Evolutionary conservation across 1,284 basidiomycete genomes (phyloP).

Genomic region (Hypsizygus ulmarius): DNA sequence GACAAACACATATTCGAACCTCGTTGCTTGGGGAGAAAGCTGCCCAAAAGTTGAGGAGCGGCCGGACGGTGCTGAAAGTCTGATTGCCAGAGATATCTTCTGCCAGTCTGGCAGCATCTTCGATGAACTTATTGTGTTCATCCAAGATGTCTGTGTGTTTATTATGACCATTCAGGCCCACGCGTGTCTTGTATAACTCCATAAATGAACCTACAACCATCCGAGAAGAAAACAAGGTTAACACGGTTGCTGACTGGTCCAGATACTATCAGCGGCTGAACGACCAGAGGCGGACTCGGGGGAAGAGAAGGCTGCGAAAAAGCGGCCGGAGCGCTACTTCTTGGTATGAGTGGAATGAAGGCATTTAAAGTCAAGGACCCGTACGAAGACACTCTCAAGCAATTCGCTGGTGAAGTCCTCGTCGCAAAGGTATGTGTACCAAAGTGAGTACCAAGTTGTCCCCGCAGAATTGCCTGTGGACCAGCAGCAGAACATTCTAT

Average conservation of each 20-base stretch:
- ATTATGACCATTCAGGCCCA: neutral
- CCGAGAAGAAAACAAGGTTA: constrained; percentile 78
- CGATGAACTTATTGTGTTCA: constrained; percentile 66
- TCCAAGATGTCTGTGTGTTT: constrained; percentile 48
- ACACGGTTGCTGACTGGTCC: constrained; percentile 65
- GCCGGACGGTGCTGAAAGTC: constrained; percentile 74
- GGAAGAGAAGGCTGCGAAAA: constrained; percentile 1
- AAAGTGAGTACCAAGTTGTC: too few species aligned
- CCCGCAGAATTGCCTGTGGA: too few species aligned
- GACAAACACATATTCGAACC: constrained; percentile 33
- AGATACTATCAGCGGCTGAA: constrained; percentile 59
- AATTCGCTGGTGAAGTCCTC: too few species aligned
- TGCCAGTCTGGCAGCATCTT: constrained; percentile 66
- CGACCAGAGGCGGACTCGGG: constrained; percentile 45
- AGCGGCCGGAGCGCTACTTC: neutral
- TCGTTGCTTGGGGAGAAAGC: constrained; percentile 74
- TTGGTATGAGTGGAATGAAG: neutral
- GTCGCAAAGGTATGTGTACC: too few species aligned
- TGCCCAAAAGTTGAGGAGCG: constrained; percentile 81
- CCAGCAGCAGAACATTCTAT: too few species aligned
- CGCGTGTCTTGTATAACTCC: neutral
- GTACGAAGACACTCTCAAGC: too few species aligned
- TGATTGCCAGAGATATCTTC: constrained; percentile 70
- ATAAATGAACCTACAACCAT: constrained; percentile 64
- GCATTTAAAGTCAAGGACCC: neutral